phyloP scores from a whole-genome alignment of 352 stramenopile genomes.

The Pythium periplocum region DNA sequence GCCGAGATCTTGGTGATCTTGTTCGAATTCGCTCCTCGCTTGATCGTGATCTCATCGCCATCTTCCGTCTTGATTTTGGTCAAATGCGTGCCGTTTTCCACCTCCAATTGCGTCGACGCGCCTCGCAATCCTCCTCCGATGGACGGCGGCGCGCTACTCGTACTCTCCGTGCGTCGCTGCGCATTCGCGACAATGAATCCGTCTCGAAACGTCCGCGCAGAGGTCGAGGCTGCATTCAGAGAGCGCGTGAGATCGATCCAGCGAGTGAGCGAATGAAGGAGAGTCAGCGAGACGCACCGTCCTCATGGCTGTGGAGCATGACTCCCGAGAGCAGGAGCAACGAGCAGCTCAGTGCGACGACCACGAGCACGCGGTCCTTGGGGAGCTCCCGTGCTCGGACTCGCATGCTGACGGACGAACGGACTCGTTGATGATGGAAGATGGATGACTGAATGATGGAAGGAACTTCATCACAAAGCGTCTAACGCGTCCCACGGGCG shows the following conservation, averaged over 20 bases:
- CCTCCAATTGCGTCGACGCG: slow-evolving; percentile 17
- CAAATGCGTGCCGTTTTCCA: slow-evolving; percentile 23
- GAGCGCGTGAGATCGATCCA: neutral
- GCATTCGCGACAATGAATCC: slow-evolving; percentile 65
- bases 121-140: slow-evolving; percentile 4
- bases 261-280: neutral
- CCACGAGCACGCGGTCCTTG: slow-evolving; percentile 48
- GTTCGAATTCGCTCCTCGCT: slow-evolving; percentile 45
- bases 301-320: slow-evolving; percentile 49
- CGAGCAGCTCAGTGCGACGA: slow-evolving; percentile 37
- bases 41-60: slow-evolving; percentile 79
- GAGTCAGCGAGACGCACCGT: slow-evolving; percentile 8
- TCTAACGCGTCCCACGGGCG: no score
- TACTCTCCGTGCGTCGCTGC: slow-evolving; percentile 34
- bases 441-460: no score
- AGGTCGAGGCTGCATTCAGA: slow-evolving; percentile 2
- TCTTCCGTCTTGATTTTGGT: slow-evolving; percentile 74
- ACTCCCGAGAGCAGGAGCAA: slow-evolving; percentile 54
- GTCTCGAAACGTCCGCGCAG: slow-evolving; percentile 56
- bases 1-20: slow-evolving; percentile 68
- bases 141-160: slow-evolving; percentile 1
- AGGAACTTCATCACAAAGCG: no score
- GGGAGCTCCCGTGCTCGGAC: slow-evolving; percentile 24
- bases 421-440: no score
- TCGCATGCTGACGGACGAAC: neutral